phyloP scores from a whole-genome alignment of 2,329 filamentous ascomycete species.

The Fulvia fulva region DNA sequence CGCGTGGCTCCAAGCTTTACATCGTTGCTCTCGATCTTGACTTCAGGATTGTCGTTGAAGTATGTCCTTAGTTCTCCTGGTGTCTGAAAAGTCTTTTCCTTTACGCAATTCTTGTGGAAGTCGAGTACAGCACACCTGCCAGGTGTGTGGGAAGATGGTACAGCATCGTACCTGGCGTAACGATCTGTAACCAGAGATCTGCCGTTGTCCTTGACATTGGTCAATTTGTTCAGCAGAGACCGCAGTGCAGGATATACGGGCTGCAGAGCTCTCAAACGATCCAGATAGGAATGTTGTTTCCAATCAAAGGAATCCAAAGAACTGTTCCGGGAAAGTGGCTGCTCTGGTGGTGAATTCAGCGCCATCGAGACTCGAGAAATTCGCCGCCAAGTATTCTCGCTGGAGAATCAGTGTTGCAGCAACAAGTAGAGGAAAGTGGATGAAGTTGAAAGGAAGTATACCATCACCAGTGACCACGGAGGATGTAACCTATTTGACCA shows the following conservation, averaged over 20 bases:
- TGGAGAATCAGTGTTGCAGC: not conserved
- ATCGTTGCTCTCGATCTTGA: not conserved
- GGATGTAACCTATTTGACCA: not conserved
- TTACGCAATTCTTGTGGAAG: not conserved
- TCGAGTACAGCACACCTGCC: constrained; percentile 15
- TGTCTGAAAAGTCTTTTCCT: not conserved
- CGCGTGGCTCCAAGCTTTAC: not conserved
- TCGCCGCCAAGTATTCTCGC: not conserved
- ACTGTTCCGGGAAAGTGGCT: not conserved
- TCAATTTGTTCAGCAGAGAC: constrained; percentile 9
- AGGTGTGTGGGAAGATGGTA: not conserved
- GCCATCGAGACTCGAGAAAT: not conserved
- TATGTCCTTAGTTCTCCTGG: not conserved
- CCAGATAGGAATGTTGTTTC: not conserved
- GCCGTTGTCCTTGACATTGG: constrained; percentile 10
- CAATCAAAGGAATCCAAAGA: not conserved
- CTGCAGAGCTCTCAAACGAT: constrained; percentile 2
- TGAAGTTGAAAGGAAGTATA: not conserved
- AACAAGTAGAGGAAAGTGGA: not conserved
- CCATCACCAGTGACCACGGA: not conserved
- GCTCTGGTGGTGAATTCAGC: not conserved
- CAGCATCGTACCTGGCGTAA: not conserved
- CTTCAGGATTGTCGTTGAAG: not conserved
- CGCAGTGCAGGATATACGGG: constrained; percentile 3
- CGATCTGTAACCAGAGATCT: constrained; percentile 1